Evolutionary conservation across 1,139 yeast genomes (phyloP), one percentile per base, ranked within the genome.

Genomic region (Debaryomyces psychrophilus): DNA sequence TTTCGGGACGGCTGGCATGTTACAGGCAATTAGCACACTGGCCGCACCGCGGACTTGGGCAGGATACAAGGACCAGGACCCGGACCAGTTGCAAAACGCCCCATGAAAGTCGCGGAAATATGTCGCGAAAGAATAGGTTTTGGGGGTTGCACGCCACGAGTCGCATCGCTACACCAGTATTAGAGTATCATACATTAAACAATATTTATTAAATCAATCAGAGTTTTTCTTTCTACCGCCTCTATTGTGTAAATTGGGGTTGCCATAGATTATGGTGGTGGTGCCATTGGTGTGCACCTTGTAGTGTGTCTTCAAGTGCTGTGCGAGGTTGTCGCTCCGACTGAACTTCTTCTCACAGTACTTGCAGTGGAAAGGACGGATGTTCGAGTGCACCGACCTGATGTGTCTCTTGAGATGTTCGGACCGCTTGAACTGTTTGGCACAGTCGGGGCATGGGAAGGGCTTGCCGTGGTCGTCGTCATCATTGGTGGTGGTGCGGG

Each of bases 331-430:
- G 58, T 76, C 81, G 11, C 72, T 66, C 47, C 81, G 57, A 48
- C 73, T 66, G 50, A 76, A 76, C 59, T 73, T 73, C 66, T 76
- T 76, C 29, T 75, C 79, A 57, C 81, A 76, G 53, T 68, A 71
- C 49, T 71, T 71, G 59, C 81, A 76, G 49, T 71, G 77, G 61
- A 72, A 76, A 1, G 81, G 81, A 25, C 79, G 61, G 44, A 73
- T 71, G 52, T 73, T 73, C 12, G 77, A 71, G 56, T 76, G 81
- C 25, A 76, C 81, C 3, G 78, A 72, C 47, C 81, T 57, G 37
- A 72, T 67, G 52, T 76, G 81, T 47, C 81, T 61, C 57, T 76
- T 76, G 53, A 76, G 63, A 58, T 76, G 81, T 55, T 76, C 81
- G 31, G 74, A 70, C 43, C 81, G 59, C 56, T 76, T 74, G 59